phyloP scores from a whole-genome alignment of 495 filamentous ascomycete species.

The Pyrenula aspistea region DNA sequence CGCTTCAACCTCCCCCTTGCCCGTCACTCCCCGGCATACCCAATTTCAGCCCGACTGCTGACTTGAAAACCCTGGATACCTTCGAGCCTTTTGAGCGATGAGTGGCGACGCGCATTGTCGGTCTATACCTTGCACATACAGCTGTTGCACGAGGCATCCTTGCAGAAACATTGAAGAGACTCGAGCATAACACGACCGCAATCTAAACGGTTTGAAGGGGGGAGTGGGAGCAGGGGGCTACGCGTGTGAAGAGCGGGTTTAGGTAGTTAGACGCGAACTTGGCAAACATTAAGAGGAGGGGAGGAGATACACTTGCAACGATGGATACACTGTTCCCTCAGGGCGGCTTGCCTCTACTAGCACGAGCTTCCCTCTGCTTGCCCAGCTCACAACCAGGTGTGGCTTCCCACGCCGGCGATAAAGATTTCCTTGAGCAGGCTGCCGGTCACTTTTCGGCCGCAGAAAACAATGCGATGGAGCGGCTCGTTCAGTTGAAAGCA shows the following conservation, averaged over 20 bases:
- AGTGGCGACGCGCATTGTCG: neutral
- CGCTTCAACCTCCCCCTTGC: too few relatives aligned
- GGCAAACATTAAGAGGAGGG: too few relatives aligned
- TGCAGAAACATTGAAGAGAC: too few relatives aligned
- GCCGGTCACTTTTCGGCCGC: constrained; percentile 32
- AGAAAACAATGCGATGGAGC: constrained; percentile 52
- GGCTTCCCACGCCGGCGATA: constrained; percentile 33
- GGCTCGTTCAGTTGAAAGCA: constrained; percentile 50
- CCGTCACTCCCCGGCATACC: too few relatives aligned
- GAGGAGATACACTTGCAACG: neutral
- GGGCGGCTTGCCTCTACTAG: constrained; percentile 1
- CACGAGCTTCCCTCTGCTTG: constrained; percentile 27
- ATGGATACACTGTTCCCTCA: neutral
- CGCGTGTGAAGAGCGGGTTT: too few relatives aligned
- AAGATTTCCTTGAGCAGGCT: constrained; percentile 34
- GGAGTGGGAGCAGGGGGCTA: too few relatives aligned
- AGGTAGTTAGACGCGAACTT: too few relatives aligned
- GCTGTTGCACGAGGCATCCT: neutral
- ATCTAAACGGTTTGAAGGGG: too few relatives aligned
- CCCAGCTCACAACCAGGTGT: constrained; percentile 21
- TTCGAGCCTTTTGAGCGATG: neutral
- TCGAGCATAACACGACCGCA: too few relatives aligned
- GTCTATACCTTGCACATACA: neutral
- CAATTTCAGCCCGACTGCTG: too few relatives aligned
- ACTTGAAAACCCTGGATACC: too few relatives aligned